Base-by-base conservation (phyloP, 2,329 filamentous ascomycete genomes). In the Chrysosporium queenslandicum region DNA sequence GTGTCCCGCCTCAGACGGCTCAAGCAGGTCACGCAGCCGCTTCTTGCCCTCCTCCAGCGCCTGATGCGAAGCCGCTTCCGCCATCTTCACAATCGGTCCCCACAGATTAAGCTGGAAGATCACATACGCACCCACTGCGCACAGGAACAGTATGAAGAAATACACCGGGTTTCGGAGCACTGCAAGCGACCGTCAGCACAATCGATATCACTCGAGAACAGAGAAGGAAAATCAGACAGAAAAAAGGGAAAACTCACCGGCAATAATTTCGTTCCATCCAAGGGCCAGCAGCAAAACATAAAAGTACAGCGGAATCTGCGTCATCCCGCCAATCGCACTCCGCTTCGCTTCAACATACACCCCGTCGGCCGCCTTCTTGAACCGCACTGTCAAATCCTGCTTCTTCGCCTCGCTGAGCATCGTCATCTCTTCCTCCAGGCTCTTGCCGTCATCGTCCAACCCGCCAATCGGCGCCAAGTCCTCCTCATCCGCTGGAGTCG, bases 281-380 rank as follows among this genome's bases (percentile, higher is more conserved):
- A 98, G 76, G 20, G 88, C 87, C 58, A 98, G 74, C 53, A 98
- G 76, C 53, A 97, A 69, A 39, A 82, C 87, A 63, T 96, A 98
- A 69, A 98, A 96, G 71, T 96, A 97, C 56, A 94, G 72, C 4
- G 92, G 92, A 46, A 98, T 83, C 69, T 96, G 90, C 3, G 90
- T 87, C 61, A 98, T 87, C 53, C 91, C 90, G 51, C 92, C 92
- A 65, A 98, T 94, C 39, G 92, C 92, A 66, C 91, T 90, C 54
- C 92, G 82, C 77, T 98, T 98, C 46, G 92, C 92, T 73, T 98
- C 92, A 39, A 98, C 90, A 63, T 95, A 98, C 3, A 98, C 91
- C 6, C 90, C 92, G 66, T 98, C 92, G 1, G 92, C 92, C 32
- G 88, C 92, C 78, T 97, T 97, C 78, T 96, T 97, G 78, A 98